These are phyloP conservation scores for Graphium sp. DNA, from an alignment of 2,329 filamentous ascomycete species.

Conservation along the genomic window DNA sequence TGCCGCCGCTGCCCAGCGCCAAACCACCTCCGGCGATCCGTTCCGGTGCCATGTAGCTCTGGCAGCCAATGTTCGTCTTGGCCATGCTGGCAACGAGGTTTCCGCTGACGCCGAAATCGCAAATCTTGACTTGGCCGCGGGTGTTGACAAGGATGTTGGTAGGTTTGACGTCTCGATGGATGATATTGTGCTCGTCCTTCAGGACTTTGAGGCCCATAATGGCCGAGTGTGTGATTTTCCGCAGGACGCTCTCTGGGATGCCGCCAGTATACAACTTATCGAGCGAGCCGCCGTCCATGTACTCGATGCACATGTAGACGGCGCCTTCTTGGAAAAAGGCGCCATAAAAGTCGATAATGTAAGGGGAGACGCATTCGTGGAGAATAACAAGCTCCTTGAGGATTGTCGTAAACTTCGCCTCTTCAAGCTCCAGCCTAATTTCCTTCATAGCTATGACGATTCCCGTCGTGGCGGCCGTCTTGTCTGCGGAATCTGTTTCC, in stretches of 20 bases:
- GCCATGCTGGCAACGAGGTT: conserved; percentile 95
- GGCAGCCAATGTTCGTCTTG: conserved; percentile 96
- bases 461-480: conserved; percentile 31
- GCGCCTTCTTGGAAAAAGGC: conserved; percentile 98
- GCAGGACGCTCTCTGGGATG: conserved; percentile 72
- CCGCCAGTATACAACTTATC: conserved; percentile 90
- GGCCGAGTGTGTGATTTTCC: conserved; percentile 81
- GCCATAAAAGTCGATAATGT: conserved; percentile 97
- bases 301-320: conserved; percentile 98
- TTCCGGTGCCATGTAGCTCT: conserved; percentile 98
- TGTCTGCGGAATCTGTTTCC: conserved; percentile 12
- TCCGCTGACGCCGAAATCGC: conserved; percentile 93
- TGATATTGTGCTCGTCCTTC: conserved; percentile 98
- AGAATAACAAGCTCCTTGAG: conserved; percentile 95
- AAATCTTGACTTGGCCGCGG: conserved; percentile 87
- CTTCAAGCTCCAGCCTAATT: conserved; percentile 85
- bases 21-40: conserved; percentile 78
- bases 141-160: conserved; percentile 96
- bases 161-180: conserved; percentile 94
- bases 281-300: conserved; percentile 96
- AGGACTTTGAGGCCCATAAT: conserved; percentile 81
- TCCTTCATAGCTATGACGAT: conserved; percentile 99
- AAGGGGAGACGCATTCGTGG: conserved; percentile 85
- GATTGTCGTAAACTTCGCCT: conserved; percentile 91
- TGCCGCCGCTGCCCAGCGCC: conserved; percentile 52